A percentile compares a stretch with the other conserved stretches of the same genome.
phyloP scores from a whole-genome alignment of 371 early-diverging fungal genomes.

The Haplosporangium sp. region DNA sequence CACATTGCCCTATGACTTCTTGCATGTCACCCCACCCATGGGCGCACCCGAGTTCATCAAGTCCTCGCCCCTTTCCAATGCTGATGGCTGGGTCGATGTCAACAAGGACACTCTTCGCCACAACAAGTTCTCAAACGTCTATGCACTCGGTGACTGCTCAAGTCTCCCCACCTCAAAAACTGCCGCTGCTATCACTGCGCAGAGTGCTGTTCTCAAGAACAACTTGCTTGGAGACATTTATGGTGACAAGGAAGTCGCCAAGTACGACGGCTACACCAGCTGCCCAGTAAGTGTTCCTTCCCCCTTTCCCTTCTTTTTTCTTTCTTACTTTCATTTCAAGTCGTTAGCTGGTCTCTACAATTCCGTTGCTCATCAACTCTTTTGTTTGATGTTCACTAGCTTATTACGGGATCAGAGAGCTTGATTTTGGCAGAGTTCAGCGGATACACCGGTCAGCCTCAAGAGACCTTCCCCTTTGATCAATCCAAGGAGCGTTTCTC shows the following conservation, averaged over 20 bases:
- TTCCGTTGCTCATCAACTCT: neutral
- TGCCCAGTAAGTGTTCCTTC: slow-evolving; percentile 77
- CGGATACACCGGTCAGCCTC: slow-evolving; percentile 82
- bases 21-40: slow-evolving; percentile 93
- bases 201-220: slow-evolving; percentile 79
- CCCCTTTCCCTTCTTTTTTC: neutral
- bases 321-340: no score
- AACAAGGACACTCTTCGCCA: slow-evolving; percentile 84
- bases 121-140: slow-evolving; percentile 82
- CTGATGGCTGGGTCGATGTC: slow-evolving; percentile 88
- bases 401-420: slow-evolving; percentile 78
- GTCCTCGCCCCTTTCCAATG: slow-evolving; percentile 75
- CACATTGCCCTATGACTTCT: slow-evolving; percentile 78
- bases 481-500: slow-evolving; percentile 76
- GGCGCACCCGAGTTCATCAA: slow-evolving; percentile 83
- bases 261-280: slow-evolving; percentile 83
- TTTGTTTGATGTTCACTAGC: slow-evolving; percentile 4
- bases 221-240: slow-evolving; percentile 80
- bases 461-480: slow-evolving; percentile 89
- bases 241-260: slow-evolving; percentile 24
- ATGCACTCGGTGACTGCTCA: slow-evolving; percentile 86
- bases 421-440: slow-evolving; percentile 91
- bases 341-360: no score
- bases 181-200: slow-evolving; percentile 87
- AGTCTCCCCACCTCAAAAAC: slow-evolving; percentile 92